Evolutionary conservation across 805 yeast genomes (phyloP).

Genomic region (Saccharomycopsis oosterbeekiorum): DNA sequence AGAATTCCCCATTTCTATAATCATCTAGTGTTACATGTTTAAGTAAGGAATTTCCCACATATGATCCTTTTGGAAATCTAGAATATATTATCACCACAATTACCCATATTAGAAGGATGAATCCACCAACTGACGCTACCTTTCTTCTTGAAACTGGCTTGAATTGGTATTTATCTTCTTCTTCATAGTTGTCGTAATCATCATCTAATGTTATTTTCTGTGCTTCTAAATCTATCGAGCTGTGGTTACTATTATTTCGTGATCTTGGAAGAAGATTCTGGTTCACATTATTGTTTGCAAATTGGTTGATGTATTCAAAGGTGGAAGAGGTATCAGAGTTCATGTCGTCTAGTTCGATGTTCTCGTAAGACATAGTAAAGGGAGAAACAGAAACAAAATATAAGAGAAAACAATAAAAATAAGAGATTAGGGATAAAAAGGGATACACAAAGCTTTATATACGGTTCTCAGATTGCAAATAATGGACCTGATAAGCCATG

Average conservation of each 20-base stretch:
- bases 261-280: slow-evolving; percentile 13
- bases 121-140: slow-evolving; percentile 1
- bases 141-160: slow-evolving; percentile 11
- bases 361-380: not conserved
- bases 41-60: not conserved
- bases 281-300: slow-evolving; percentile 23
- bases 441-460: not conserved
- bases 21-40: slow-evolving; percentile 23
- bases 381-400: not conserved
- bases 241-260: slow-evolving; percentile 15
- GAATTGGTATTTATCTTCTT: slow-evolving; percentile 1
- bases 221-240: not conserved
- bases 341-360: slow-evolving; percentile 6
- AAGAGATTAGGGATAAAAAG: not conserved
- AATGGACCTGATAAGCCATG: not conserved
- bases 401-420: not conserved
- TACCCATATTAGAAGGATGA: slow-evolving; percentile 24
- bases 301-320: slow-evolving; percentile 18
- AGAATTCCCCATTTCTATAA: slow-evolving; percentile 25
- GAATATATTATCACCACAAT: slow-evolving; percentile 22
- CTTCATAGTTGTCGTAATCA: not conserved
- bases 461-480: not conserved
- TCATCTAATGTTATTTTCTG: slow-evolving; percentile 1
- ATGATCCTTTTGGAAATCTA: not conserved
- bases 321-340: slow-evolving; percentile 13